Evolutionary conservation across 441 rosid genomes (phyloP).

Genomic region (Jatropha podagrica): DNA sequence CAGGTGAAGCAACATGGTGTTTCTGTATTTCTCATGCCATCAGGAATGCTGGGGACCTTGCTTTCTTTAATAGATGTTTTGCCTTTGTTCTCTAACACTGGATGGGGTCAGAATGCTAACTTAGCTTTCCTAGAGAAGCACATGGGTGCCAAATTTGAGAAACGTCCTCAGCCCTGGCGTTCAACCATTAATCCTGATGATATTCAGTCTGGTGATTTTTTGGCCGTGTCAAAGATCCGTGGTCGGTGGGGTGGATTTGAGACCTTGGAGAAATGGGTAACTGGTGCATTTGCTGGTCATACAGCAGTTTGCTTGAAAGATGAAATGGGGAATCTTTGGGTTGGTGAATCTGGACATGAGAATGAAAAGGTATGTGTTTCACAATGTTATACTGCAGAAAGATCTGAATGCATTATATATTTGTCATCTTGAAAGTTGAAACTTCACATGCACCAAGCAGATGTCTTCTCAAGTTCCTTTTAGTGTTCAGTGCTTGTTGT

Average conservation of each 20-base stretch:
- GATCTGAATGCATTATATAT: neutral
- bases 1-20: conserved; percentile 91
- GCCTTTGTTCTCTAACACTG: conserved; percentile 80
- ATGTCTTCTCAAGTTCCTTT: neutral
- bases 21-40: conserved; percentile 92
- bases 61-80: conserved; percentile 75
- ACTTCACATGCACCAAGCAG: neutral
- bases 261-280: conserved; percentile 97
- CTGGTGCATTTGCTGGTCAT: conserved; percentile 98
- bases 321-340: conserved; percentile 87
- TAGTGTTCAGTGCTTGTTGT: neutral
- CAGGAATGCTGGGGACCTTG: conserved; percentile 90
- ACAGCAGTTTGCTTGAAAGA: conserved; percentile 97
- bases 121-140: conserved; percentile 73
- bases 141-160: conserved; percentile 87
- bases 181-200: conserved; percentile 59
- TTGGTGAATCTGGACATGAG: conserved; percentile 98
- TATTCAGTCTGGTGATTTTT: conserved; percentile 83
- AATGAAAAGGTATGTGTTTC: conserved; percentile 69
- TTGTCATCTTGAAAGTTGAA: neutral
- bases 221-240: conserved; percentile 89
- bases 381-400: conserved; percentile 1
- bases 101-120: conserved; percentile 88
- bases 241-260: conserved; percentile 99
- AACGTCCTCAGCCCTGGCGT: conserved; percentile 77